phyloP scores from a whole-genome alignment of 306 rosid species.

The Cucurbita maxima region DNA sequence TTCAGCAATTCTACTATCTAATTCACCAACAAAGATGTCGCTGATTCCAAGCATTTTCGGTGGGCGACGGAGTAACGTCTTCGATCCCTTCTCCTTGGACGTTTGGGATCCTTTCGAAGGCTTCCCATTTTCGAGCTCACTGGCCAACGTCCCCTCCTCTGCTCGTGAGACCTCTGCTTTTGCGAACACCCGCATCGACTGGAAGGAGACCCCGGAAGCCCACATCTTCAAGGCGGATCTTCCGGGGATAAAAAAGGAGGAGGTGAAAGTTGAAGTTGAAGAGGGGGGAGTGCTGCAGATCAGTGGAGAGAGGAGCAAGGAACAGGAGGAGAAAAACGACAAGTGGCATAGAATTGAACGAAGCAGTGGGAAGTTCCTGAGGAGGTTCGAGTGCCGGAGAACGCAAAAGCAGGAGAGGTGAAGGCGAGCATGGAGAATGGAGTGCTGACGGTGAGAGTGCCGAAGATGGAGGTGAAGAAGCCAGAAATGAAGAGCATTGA shows the following conservation, averaged over 20 bases:
- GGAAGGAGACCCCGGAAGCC: slow-evolving; percentile 25
- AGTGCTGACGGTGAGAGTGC: slow-evolving; percentile 16
- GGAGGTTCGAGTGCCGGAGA: slow-evolving; percentile 25
- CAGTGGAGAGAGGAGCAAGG: slow-evolving; percentile 17
- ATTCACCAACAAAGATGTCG: background rate
- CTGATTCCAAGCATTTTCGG: slow-evolving; percentile 12
- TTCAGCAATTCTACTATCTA: background rate
- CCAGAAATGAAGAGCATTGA: slow-evolving; percentile 11
- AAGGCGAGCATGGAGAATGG: slow-evolving; percentile 19
- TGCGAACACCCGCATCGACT: slow-evolving; percentile 17
- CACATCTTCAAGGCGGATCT: slow-evolving; percentile 24
- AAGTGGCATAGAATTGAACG: slow-evolving; percentile 26
- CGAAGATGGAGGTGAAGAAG: slow-evolving; percentile 12
- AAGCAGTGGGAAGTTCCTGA: slow-evolving; percentile 19
- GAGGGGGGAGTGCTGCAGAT: slow-evolving; percentile 14
- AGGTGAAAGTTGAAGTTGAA: slow-evolving; percentile 18
- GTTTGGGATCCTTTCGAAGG: slow-evolving; percentile 17
- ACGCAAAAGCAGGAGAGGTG: slow-evolving; percentile 8
- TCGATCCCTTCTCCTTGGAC: slow-evolving; percentile 15
- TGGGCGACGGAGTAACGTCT: slow-evolving; percentile 14
- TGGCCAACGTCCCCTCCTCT: background rate
- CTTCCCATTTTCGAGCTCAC: background rate
- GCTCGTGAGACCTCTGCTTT: background rate
- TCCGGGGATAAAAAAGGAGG: slow-evolving; percentile 18
- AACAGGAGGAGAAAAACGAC: slow-evolving; percentile 16